Base-by-base conservation (phyloP, 2,329 filamentous ascomycete species). In the Ascomycota sp. region DNA sequence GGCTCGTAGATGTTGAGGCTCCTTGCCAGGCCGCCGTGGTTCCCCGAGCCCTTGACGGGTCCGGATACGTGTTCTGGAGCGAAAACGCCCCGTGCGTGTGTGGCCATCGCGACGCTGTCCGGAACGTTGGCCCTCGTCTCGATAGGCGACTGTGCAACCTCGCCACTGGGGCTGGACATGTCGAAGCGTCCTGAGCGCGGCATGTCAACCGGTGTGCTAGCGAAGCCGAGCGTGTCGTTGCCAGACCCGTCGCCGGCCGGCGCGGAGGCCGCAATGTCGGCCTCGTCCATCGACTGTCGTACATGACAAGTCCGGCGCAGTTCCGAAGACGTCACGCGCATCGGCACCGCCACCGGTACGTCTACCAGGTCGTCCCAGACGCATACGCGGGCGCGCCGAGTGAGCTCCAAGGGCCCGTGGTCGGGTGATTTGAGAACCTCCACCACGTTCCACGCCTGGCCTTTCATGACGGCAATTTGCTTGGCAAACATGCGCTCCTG, bases 351-450 rank as follows among this genome's bases (percentile, higher is more conserved):
- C 29, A 95, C 76, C 2, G 89, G 89, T 11, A 98, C 79, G 43
- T 98, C 89, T 15, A 98, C 89, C 15, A 95, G 59, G 46, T 98
- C 89, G 45, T 98, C 89, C 89, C 89, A 98, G 9, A 98, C 86
- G 43, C 83, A 93, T 12, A 98, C 86, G 42, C 86, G 74, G 29
- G 82, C 77, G 40, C 89, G 68, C 37, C 89, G 69, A 4, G 89
- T 95, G 31, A 98, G 67, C 53, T 95, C 89, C 12, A 98, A 60
- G 0, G 89, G 89, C 0, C 89, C 89, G 46, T 95, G 86, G 45
- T 95, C 89, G 1, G 71, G 63, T 12, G 79, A 79, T 51, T 98
- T 98, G 36, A 98, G 64, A 1, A 89, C 94, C 56, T 98, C 89
- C 4, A 98, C 89, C 0, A 98, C 89, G 47, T 98, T 98, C 83